Percentiles rank a stretch among this genome's conserved stretches.
Conservation (phyloP, 495 filamentous ascomycete species). For the Viridothelium virens region DNA sequence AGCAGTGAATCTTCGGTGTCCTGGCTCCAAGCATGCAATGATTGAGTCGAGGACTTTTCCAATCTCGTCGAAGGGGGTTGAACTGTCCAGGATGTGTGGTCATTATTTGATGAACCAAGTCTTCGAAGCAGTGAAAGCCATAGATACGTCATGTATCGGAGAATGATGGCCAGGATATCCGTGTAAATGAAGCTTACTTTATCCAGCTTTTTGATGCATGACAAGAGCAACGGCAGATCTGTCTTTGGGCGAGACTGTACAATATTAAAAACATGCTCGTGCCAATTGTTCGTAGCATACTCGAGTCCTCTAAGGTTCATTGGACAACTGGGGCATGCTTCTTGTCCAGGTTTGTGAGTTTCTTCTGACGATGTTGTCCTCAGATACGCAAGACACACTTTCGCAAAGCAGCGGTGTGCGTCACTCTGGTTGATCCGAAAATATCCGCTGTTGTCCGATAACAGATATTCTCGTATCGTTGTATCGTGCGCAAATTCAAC, state of each 20-base stretch:
- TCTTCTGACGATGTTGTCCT: background rate
- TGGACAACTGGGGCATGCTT: slow-evolving; percentile 1
- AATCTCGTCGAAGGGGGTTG: slow-evolving; percentile 3
- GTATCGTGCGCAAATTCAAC: slow-evolving; percentile 10
- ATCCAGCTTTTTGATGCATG: slow-evolving; percentile 1
- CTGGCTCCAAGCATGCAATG: slow-evolving; percentile 7
- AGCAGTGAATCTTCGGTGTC: slow-evolving; percentile 2
- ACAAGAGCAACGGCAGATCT: background rate
- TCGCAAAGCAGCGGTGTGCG: slow-evolving; percentile 8
- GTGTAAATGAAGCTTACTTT: slow-evolving; percentile 3
- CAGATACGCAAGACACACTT: slow-evolving; percentile 7
- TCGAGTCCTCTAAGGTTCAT: slow-evolving; percentile 2
- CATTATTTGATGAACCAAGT: background rate
- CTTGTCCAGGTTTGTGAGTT: background rate
- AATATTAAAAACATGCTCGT: slow-evolving; percentile 3
- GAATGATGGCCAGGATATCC: background rate
- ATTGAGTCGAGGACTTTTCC: background rate
- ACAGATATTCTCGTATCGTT: slow-evolving; percentile 9
- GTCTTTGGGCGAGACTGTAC: slow-evolving; percentile 2
- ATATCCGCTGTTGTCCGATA: slow-evolving; percentile 1
- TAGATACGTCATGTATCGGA: slow-evolving; percentile 6
- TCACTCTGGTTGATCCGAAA: slow-evolving; percentile 6
- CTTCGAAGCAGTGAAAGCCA: slow-evolving; percentile 9
- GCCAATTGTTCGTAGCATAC: slow-evolving; percentile 4
- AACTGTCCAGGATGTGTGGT: background rate